Conservation (phyloP, 345 rosid genomes). For the Adansonia digitata region DNA sequence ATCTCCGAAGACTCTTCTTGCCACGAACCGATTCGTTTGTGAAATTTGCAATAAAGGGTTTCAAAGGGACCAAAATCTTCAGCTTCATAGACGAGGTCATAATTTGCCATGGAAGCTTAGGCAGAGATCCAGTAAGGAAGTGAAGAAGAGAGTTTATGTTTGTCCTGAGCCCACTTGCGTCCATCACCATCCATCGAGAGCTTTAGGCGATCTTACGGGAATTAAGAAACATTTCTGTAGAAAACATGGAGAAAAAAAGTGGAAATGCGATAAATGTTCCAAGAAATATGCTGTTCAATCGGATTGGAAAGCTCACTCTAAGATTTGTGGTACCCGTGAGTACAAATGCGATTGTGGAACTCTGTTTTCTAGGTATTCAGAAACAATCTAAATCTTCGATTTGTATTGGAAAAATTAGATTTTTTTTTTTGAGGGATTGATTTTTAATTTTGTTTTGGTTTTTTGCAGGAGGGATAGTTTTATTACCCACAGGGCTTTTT, state of each 20-base stretch:
- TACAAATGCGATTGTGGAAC: constrained; percentile 89
- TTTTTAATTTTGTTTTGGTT: background rate
- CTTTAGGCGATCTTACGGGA: constrained; percentile 92
- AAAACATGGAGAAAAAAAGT: too few species aligned
- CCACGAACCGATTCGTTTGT: too few species aligned
- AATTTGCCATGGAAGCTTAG: constrained; percentile 88
- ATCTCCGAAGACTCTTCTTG: constrained; percentile 80
- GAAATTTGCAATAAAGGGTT: too few species aligned
- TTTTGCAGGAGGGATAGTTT: constrained; percentile 81
- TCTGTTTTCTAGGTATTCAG: constrained; percentile 66
- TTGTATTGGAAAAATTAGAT: background rate
- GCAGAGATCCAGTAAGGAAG: constrained; percentile 86
- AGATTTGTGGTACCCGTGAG: constrained; percentile 90
- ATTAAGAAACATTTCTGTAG: constrained; percentile 97
- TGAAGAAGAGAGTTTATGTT: constrained; percentile 84
- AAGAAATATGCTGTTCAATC: constrained; percentile 94
- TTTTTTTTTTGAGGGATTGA: constrained; percentile 13
- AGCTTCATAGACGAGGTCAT: constrained; percentile 85
- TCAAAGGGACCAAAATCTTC: too few species aligned
- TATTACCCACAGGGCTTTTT: constrained; percentile 88
- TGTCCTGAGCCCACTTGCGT: constrained; percentile 85
- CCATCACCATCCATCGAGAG: constrained; percentile 84
- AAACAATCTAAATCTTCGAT: background rate
- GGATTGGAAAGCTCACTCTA: constrained; percentile 95
- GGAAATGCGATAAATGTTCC: too few species aligned